Base-by-base conservation (phyloP, 1,284 basidiomycete genomes). In the Veloboletus limbatus region DNA sequence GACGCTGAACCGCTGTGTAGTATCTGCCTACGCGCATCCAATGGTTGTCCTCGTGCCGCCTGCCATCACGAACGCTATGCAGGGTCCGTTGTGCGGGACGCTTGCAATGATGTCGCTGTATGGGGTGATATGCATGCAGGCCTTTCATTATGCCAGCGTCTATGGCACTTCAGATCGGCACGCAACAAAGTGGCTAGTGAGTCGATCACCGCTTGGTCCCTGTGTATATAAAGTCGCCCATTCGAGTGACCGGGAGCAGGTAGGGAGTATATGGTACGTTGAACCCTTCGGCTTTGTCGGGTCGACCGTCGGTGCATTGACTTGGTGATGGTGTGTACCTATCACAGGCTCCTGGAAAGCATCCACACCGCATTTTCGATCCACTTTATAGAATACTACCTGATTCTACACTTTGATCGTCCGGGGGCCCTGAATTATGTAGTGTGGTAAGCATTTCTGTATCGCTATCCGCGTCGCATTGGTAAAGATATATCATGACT, bases 91-190 rank as follows among this genome's bases (percentile, higher is more conserved):
- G 2, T 30, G 26, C 9, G 49, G 49, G 27, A 46, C 40, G 3
- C 49, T 51, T 1, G 39, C 28, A 3, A 38, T 39, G 3, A 39
- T 51, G 40, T 13, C 25, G 10, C 32, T 51, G 6, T 50, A 50
- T 10, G 49, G 50, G 6, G 43, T 51, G 10, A 28, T 52, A 9
- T 51, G 49, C 30, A 30, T 49, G 40, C 50, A 52, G n/a, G 36
- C 17, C 4, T 51, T 51, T 47, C 30, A 39, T 26, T 52, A 51
- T 20, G 39, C 30, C 8, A 25, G 1, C 2, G 34, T 33, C n/a
- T 41, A 52, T 22, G 24, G 34, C 10, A 10, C 24, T n/a, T 51
- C 48, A 7, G 49, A 51, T 27, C 38, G 50, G 13, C 22, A 14
- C 1, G 2, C 6, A 2, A 33, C 47, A 6, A 36, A 38, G 20